Evolutionary conservation across 1,284 basidiomycete genomes (phyloP), one percentile per base, ranked within the genome.

Genomic region (Austroboletus olivaceoglutinosus): DNA sequence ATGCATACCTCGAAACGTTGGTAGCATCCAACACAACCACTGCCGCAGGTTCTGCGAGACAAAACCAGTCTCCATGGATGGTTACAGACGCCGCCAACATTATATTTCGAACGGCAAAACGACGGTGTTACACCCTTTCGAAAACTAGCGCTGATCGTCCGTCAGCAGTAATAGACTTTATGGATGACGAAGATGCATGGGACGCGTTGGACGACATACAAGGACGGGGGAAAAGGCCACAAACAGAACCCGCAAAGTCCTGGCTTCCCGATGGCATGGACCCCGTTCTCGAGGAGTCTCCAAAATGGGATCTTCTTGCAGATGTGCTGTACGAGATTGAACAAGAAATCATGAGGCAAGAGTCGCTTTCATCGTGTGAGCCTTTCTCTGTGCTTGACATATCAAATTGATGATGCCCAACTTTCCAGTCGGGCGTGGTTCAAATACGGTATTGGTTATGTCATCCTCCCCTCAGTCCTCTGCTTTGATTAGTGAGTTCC

Each of bases 241-340:
- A 31, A 36, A 39, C 23, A 60, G 65, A 47, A 46, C 41, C 37
- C 43, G 58, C 39, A 38, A 58, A 54, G 59, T 69, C 59, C 31
- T 91, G 92, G 85, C 61, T 94, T 11, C 90, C 93, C 0, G 76
- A 83, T 10, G 88, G 84, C 0, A 86, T 97, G 63, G 85, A 92
- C 37, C 90, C 92, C 0, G 82, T 94, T 0, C 76, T 99, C 18
- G 96, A 99, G 68, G 95, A 98, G 65, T 80, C 91, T 36, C 96
- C 96, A 0, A 99, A 99, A 65, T 99, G 97, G 96, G 80, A 79
- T 46, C 70, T 98, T 4, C 73, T 99, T 4, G 82, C 85, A 0
- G 91, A 94, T 13, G 81, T 97, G 0, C 67, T 99, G 43, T 81
- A 93, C 55, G 97, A 99, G 72, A 89, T 95, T 6, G 97, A 99